Percentiles rank a stretch among this genome's conserved stretches.
Conservation (phyloP, 1,284 basidiomycete genomes). For the Irpex sp. region DNA sequence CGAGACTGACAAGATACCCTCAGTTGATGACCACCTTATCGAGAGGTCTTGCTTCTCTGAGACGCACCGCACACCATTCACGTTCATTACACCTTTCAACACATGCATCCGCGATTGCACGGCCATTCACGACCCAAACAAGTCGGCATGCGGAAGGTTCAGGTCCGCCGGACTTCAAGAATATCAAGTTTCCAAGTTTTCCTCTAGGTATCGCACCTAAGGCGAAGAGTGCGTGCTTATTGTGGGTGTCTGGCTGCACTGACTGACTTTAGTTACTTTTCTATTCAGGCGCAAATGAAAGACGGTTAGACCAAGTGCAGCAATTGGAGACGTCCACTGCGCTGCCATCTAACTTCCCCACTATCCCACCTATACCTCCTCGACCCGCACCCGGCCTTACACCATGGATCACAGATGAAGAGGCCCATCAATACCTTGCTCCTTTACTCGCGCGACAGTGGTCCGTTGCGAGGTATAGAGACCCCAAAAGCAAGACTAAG, state of each 20-base stretch:
- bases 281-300: background rate
- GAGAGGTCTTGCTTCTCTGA: background rate
- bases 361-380: background rate
- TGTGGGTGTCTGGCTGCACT: background rate
- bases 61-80: background rate
- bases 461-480: background rate
- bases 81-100: background rate
- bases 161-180: background rate
- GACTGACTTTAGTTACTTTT: background rate
- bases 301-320: background rate
- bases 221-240: background rate
- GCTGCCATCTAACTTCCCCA: background rate
- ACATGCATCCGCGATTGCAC: background rate
- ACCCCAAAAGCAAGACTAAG: background rate
- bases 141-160: background rate
- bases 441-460: background rate
- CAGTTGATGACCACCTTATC: background rate
- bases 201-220: background rate
- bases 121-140: background rate
- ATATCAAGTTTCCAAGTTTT: background rate
- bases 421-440: background rate
- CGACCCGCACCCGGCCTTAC: background rate
- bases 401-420: background rate
- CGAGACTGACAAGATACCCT: background rate
- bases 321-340: background rate